These are phyloP conservation scores for Solanum ahanhuiri DNA, from an alignment of 257 asterid genomes.

Conservation along the genomic window DNA sequence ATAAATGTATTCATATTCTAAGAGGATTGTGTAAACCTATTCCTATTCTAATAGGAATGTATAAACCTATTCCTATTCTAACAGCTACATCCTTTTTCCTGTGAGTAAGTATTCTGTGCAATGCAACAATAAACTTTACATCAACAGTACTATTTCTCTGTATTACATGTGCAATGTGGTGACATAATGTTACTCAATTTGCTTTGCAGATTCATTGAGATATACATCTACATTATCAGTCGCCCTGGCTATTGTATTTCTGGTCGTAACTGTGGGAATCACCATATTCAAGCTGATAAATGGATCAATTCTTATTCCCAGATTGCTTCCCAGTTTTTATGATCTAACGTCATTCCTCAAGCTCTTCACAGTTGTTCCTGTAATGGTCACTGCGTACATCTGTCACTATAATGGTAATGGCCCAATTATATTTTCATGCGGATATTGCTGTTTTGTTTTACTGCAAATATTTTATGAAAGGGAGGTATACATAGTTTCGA, in stretches of 20 bases:
- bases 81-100: background rate
- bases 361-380: slow-evolving; percentile 77
- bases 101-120: background rate
- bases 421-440: background rate
- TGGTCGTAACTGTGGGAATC: slow-evolving; percentile 61
- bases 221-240: slow-evolving; percentile 76
- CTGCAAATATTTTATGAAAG: background rate
- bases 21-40: no score
- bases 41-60: no score
- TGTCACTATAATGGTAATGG: slow-evolving; percentile 79
- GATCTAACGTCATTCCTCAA: slow-evolving; percentile 39
- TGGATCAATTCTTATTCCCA: slow-evolving; percentile 58
- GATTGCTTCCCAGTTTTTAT: slow-evolving; percentile 51
- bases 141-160: slow-evolving; percentile 2
- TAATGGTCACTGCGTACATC: slow-evolving; percentile 75
- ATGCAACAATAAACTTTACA: background rate
- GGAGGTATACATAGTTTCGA: background rate
- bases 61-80: no score
- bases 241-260: slow-evolving; percentile 74
- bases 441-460: background rate
- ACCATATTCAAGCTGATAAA: slow-evolving; percentile 55
- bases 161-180: background rate
- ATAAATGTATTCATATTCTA: no score
- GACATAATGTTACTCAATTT: background rate
- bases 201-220: slow-evolving; percentile 68